Evolutionary conservation across 2,329 filamentous ascomycete species (phyloP).

Genomic region (Orbilia brochopaga): DNA sequence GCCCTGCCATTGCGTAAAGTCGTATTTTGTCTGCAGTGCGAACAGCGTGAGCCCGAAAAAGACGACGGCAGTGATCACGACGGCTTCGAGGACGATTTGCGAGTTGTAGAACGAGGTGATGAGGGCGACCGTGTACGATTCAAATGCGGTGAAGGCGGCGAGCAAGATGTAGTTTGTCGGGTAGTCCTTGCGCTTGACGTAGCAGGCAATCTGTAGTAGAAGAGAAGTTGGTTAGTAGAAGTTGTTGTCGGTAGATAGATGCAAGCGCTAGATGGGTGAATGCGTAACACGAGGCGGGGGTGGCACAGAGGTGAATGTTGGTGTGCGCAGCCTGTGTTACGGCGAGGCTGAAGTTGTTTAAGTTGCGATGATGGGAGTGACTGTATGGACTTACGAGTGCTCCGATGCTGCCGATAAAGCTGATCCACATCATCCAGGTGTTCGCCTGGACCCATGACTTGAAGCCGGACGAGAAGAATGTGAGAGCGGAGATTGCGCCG

Average conservation of each 20-base stretch:
- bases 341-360: slow-evolving; percentile 7
- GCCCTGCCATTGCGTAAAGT: slow-evolving; percentile 96
- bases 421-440: slow-evolving; percentile 82
- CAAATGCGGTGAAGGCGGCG: slow-evolving; percentile 82
- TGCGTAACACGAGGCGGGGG: neutral
- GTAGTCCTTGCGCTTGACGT: slow-evolving; percentile 95
- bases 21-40: slow-evolving; percentile 96
- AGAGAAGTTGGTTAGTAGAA: neutral
- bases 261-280: slow-evolving; percentile 10
- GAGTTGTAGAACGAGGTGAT: slow-evolving; percentile 85
- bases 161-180: slow-evolving; percentile 95
- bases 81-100: slow-evolving; percentile 83
- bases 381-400: slow-evolving; percentile 66
- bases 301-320: neutral
- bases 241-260: neutral
- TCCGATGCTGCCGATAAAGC: slow-evolving; percentile 64
- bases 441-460: slow-evolving; percentile 85
- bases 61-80: slow-evolving; percentile 83
- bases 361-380: neutral
- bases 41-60: slow-evolving; percentile 82
- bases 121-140: slow-evolving; percentile 92
- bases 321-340: slow-evolving; percentile 14
- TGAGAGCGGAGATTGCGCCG: slow-evolving; percentile 77
- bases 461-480: slow-evolving; percentile 82
- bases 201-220: slow-evolving; percentile 60